A percentile compares a stretch with the other conserved stretches of the same genome.
Conservation (phyloP, 495 filamentous ascomycete genomes). For the Annulohypoxylon maeteangense region DNA sequence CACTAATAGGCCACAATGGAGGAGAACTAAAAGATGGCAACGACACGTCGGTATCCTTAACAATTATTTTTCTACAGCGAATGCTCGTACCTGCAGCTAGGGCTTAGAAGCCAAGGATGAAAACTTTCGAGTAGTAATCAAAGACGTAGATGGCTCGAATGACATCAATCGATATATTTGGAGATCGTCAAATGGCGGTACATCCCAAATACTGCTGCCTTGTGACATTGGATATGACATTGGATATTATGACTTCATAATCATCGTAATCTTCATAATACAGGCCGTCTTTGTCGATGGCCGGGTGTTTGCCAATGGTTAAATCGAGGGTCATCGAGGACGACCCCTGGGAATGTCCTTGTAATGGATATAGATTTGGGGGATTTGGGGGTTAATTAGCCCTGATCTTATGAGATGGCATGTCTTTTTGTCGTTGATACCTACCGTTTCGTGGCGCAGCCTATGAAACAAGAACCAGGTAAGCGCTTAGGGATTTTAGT, state of each 20-base stretch:
- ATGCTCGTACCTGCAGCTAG: slow-evolving; percentile 20
- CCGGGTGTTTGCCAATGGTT: not conserved
- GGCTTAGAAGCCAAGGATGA: slow-evolving; percentile 6
- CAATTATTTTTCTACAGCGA: not conserved
- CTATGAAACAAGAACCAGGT: not conserved
- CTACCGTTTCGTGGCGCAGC: slow-evolving; percentile 25
- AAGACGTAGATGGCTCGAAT: slow-evolving; percentile 22
- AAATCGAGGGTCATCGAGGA: slow-evolving; percentile 12
- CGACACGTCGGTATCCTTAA: slow-evolving; percentile 29
- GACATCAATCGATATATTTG: slow-evolving; percentile 32
- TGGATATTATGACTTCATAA: slow-evolving; percentile 37
- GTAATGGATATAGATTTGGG: slow-evolving; percentile 10
- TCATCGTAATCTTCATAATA: slow-evolving; percentile 41
- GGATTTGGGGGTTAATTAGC: slow-evolving; percentile 17
- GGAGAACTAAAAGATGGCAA: slow-evolving; percentile 10
- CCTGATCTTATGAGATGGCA: not conserved
- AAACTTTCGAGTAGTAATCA: slow-evolving; percentile 5
- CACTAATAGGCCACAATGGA: no score
- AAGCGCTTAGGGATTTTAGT: slow-evolving; percentile 21
- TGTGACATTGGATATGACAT: no score
- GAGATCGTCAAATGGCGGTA: slow-evolving; percentile 36
- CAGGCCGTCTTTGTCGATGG: not conserved
- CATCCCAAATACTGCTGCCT: slow-evolving; percentile 8
- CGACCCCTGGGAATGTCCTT: not conserved
- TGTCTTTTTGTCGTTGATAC: slow-evolving; percentile 1